Percentiles rank a stretch among this genome's conserved stretches.
Conservation (phyloP, 352 stramenopile genomes). For the Pythium sukuiense region DNA sequence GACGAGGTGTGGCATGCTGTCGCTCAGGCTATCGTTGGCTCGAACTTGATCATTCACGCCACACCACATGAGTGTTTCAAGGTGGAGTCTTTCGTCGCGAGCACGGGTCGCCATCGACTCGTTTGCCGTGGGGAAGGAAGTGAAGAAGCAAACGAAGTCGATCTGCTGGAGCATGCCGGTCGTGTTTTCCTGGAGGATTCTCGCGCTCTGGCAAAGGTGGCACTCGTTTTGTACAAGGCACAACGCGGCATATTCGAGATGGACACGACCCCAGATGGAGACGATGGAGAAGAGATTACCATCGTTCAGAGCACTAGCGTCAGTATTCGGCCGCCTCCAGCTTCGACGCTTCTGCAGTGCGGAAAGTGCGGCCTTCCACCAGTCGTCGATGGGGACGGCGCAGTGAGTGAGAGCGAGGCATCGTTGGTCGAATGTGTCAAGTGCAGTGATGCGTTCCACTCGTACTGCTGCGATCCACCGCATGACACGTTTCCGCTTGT, state of each 20-base stretch:
- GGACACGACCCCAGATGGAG: background rate
- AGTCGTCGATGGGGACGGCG: constrained; percentile 20
- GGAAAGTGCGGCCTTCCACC: constrained; percentile 21
- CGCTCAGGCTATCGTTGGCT: constrained; percentile 15
- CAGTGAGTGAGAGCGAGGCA: background rate
- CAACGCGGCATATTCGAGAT: constrained; percentile 11
- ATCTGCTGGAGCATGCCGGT: background rate
- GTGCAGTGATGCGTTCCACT: constrained; percentile 58
- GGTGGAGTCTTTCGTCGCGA: constrained; percentile 12
- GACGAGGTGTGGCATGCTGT: constrained; percentile 12
- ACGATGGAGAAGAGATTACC: constrained; percentile 13
- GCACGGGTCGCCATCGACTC: constrained; percentile 1
- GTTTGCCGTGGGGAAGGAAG: background rate
- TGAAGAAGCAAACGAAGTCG: constrained; percentile 1
- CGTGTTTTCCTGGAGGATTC: constrained; percentile 1
- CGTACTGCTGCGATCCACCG: constrained; percentile 77
- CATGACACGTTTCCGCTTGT: constrained; percentile 57
- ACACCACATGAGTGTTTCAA: background rate
- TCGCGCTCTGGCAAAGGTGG: constrained; percentile 11
- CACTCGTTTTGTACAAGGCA: constrained; percentile 15
- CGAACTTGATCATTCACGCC: background rate
- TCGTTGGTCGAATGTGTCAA: constrained; percentile 53
- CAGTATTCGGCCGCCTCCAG: constrained; percentile 10
- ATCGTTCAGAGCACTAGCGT: constrained; percentile 10
- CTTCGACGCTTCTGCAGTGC: constrained; percentile 2